Evolutionary conservation across 116 monocot species (phyloP), one percentile per base, ranked within the genome.

Genomic region (Dioscorea cayenensis): DNA sequence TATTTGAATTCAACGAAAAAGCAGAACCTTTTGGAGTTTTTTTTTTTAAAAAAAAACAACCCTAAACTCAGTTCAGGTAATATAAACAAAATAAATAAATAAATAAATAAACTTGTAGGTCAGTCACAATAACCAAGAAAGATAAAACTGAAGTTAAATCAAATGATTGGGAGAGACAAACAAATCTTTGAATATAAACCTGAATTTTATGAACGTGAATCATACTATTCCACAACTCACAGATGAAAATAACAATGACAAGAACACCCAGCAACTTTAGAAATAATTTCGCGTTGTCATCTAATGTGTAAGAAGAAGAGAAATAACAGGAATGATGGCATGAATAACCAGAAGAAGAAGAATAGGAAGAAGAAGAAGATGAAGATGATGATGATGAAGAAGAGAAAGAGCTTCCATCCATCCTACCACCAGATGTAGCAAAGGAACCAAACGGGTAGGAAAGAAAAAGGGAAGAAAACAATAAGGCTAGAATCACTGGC

Each of bases 151-250:
- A 3, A 51, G 8, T n/a, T n/a, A n/a, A n/a, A n/a, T n/a, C n/a
- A n/a, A n/a, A n/a, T n/a, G n/a, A n/a, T n/a, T n/a, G n/a, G n/a
- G n/a, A n/a, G n/a, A n/a, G n/a, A n/a, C n/a, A 51, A 14, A 14
- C 14, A 51, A 18, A 51, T 7, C 3, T 51, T 51, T 18, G 2
- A 4, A 2, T 7, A 48, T 66, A 67, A 36, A 91, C 95, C 95
- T 95, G 95, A 52, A 95, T 83, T 77, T 95, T 95, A 65, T 92
- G 81, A 21, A 83, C 76, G 51, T 81, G 85, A 14, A 87, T 87
- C 37, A 92, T 83, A 7, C 92, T 76, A 49, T 92, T 85, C 7
- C 80, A 89, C 51, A 80, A 72, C 95, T 89, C 5, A 94, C 70
- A 36, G 86, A 37, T 37, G 37, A 37, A 4, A 7, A 3, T 37